phyloP scores from a whole-genome alignment of 108 stramenopile genomes.

The Craspedostauros australis region DNA sequence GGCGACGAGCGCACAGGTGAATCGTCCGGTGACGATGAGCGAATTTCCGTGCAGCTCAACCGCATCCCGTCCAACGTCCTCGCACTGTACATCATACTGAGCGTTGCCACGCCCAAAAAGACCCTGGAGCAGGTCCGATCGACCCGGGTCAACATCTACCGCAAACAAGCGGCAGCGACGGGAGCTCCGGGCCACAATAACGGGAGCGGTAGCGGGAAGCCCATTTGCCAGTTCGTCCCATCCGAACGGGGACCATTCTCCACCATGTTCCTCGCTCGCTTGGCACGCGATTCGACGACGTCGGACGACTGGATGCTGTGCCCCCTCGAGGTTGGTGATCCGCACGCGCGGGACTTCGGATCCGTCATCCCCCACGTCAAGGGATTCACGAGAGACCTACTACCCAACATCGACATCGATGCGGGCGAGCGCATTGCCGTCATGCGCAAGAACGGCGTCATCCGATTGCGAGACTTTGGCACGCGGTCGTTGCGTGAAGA shows the following conservation, averaged over 20 bases:
- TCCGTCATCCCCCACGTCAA: slow-evolving; percentile 39
- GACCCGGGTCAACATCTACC: slow-evolving; percentile 21
- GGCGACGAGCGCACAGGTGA: slow-evolving; percentile 36
- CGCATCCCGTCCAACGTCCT: slow-evolving; percentile 20
- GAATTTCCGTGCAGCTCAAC: slow-evolving; percentile 26
- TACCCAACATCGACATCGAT: slow-evolving; percentile 28
- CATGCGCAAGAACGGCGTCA: slow-evolving; percentile 36
- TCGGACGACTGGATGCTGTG: slow-evolving; percentile 26
- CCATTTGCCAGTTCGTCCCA: slow-evolving; percentile 27
- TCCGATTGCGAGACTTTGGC: slow-evolving; percentile 31
- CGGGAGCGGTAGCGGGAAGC: too few relatives aligned
- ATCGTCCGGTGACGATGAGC: slow-evolving; percentile 30
- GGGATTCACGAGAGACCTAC: slow-evolving; percentile 33
- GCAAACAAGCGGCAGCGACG: slow-evolving; percentile 4
- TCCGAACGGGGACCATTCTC: slow-evolving; percentile 21
- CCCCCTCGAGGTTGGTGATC: slow-evolving; percentile 31
- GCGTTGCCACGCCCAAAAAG: slow-evolving; percentile 34
- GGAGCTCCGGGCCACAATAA: too few relatives aligned
- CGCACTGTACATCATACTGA: slow-evolving; percentile 33
- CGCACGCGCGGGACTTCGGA: slow-evolving; percentile 39
- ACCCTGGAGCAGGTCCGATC: slow-evolving; percentile 31
- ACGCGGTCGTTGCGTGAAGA: slow-evolving; percentile 1
- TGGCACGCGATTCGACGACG: slow-evolving; percentile 6
- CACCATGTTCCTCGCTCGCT: slow-evolving; percentile 33
- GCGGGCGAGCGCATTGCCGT: slow-evolving; percentile 42